A percentile compares a stretch with the other conserved stretches of the same genome.
Conservation (phyloP, 1,139 yeast species). For the Yamadazyma trypodendri region DNA sequence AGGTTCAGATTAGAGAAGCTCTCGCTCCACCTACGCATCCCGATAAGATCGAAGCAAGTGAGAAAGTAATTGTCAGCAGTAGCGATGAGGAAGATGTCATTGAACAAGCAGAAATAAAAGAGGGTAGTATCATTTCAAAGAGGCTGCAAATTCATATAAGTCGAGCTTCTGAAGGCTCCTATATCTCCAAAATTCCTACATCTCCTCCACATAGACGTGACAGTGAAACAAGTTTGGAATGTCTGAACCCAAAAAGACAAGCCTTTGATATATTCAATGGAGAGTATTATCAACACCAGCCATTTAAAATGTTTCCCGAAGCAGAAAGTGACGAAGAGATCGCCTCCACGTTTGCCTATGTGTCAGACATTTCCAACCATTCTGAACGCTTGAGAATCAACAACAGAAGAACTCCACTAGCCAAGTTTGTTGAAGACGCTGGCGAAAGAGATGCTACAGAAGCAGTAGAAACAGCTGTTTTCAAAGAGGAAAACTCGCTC, state of each 20-base stretch:
- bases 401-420: background rate
- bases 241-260: slow-evolving; percentile 1
- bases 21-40: no score
- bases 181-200: no score
- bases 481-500: no score
- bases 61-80: no score
- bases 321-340: background rate
- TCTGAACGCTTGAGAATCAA: background rate
- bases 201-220: background rate
- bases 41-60: no score
- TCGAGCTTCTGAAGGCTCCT: no score
- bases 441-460: no score
- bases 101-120: no score
- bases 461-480: background rate
- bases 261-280: slow-evolving; percentile 1
- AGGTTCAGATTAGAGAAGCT: no score
- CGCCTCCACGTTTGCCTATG: background rate
- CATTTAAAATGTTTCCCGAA: slow-evolving; percentile 1
- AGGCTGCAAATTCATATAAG: no score
- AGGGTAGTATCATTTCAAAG: no score
- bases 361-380: slow-evolving; percentile 1
- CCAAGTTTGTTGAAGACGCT: background rate
- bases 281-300: background rate
- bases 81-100: no score
- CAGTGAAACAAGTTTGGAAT: background rate